Conservation (phyloP, 1,284 basidiomycete species). For the Crepidotus sp. region DNA sequence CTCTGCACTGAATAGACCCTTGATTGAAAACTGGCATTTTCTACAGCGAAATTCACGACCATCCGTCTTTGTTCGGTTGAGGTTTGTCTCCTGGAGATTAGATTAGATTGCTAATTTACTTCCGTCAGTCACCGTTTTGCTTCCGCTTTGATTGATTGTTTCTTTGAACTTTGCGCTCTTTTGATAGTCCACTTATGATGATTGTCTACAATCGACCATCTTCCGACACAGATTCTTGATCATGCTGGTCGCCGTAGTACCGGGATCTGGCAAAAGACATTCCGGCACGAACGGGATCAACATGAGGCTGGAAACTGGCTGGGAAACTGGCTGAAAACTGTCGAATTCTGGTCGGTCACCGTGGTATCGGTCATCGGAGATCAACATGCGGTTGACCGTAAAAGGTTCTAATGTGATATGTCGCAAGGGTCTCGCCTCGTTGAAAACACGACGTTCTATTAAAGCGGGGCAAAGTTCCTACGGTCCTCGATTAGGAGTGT, state of each 20-base stretch:
- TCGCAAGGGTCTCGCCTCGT: conserved; percentile 5
- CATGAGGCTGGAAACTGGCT: conserved; percentile 4
- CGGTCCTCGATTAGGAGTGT: not conserved
- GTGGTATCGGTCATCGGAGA: not conserved
- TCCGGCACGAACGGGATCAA: conserved; percentile 8
- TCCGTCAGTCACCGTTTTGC: not conserved
- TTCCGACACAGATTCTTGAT: not conserved
- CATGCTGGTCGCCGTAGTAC: conserved; percentile 1
- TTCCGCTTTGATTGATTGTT: conserved; percentile 2
- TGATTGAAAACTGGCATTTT: not conserved
- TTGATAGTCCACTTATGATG: not conserved
- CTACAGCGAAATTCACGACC: no score
- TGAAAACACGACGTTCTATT: conserved; percentile 14
- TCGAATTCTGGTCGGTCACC: not conserved
- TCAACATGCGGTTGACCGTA: conserved; percentile 11
- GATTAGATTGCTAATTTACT: not conserved
- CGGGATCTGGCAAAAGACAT: conserved; percentile 10
- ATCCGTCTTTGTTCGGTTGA: no score
- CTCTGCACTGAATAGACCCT: no score
- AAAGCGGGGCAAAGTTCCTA: conserved; percentile 11
- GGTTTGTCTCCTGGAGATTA: no score
- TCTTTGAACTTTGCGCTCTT: not conserved
- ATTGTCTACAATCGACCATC: not conserved
- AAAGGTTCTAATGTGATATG: conserved; percentile 4
- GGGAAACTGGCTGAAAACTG: not conserved